Evolutionary conservation across 2,329 filamentous ascomycete species (phyloP).

Genomic region (Myotisia sp.): DNA sequence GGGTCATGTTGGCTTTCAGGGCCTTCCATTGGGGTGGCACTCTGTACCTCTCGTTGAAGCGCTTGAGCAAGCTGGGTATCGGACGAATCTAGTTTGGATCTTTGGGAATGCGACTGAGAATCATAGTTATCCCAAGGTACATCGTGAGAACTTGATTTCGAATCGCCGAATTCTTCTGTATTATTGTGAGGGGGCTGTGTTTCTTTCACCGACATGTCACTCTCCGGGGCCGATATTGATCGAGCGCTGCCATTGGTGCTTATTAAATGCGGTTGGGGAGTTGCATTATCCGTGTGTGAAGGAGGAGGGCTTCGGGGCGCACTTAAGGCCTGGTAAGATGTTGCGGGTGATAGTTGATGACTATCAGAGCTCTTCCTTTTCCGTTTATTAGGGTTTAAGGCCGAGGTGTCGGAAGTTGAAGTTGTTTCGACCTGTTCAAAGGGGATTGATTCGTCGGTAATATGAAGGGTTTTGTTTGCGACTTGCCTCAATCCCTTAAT

Average conservation of each 20-base stretch:
- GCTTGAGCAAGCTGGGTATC: slow-evolving; percentile 40
- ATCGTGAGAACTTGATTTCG: slow-evolving; percentile 17
- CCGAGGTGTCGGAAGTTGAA: neutral
- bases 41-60: slow-evolving; percentile 37
- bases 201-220: slow-evolving; percentile 4
- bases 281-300: slow-evolving; percentile 22
- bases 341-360: slow-evolving; percentile 20
- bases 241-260: slow-evolving; percentile 8
- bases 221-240: slow-evolving; percentile 15
- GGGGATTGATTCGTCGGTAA: slow-evolving; percentile 2
- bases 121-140: slow-evolving; percentile 28
- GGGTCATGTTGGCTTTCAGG: neutral
- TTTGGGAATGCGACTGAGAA: slow-evolving; percentile 29
- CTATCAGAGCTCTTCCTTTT: slow-evolving; percentile 57
- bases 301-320: slow-evolving; percentile 25
- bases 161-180: slow-evolving; percentile 16
- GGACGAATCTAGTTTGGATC: slow-evolving; percentile 33
- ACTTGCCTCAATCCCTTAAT: neutral
- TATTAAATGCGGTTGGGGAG: slow-evolving; percentile 14
- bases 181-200: too few relatives aligned
- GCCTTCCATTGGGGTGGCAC: slow-evolving; percentile 13
- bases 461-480: neutral
- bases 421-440: neutral
- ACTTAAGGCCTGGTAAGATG: slow-evolving; percentile 25
- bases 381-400: slow-evolving; percentile 32